Evolutionary conservation across 2,329 filamentous ascomycete species (phyloP), one percentile per base, ranked within the genome.

Genomic region (Alternaria novae-zelandiae): DNA sequence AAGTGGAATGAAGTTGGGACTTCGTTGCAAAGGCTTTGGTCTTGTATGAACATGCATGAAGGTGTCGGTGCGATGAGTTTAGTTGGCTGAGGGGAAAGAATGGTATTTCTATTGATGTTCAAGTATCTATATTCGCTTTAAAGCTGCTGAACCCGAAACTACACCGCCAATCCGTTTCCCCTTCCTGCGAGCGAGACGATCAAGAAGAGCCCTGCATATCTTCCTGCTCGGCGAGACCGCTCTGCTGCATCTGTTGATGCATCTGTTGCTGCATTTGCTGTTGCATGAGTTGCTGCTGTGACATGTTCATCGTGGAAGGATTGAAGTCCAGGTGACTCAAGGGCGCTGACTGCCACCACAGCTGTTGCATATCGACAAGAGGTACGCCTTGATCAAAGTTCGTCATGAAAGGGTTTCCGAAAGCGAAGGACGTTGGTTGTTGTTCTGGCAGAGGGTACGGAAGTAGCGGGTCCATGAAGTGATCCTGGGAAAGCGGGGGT

Each of bases 321-420:
- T 63, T 26, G 8, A 59, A n/a, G 26, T 13, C 10, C 44, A 57
- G 15, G 15, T 59, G 25, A 5, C 13, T 45, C 2, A 46, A 43
- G n/a, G 54, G 13, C n/a, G 26, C 36, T 4, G 61, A 15, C 6
- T 59, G 32, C 51, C 54, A 28, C 68, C 67, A 69, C 3, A 68
- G n/a, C 15, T 67, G 60, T 7, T 68, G 60, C 46, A 71, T 63
- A 10, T 65, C 62, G 10, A 60, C 44, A 7, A 69, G 36, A 1
- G 69, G 66, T 3, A 57, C 58, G 4, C 60, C 57, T 51, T 74
- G 69, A 28, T 74, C 71, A 43, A 69, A 73, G 26, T 20, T 67
- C 3, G 70, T 74, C n/a, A 67, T 28, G 21, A 74, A 74, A 0
- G 71, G 71, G 30, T 72, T 69, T 9, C 69, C 70, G n/a, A 70